Conservation (phyloP, 352 stramenopile genomes). For the Phytophthora tentaculata region DNA sequence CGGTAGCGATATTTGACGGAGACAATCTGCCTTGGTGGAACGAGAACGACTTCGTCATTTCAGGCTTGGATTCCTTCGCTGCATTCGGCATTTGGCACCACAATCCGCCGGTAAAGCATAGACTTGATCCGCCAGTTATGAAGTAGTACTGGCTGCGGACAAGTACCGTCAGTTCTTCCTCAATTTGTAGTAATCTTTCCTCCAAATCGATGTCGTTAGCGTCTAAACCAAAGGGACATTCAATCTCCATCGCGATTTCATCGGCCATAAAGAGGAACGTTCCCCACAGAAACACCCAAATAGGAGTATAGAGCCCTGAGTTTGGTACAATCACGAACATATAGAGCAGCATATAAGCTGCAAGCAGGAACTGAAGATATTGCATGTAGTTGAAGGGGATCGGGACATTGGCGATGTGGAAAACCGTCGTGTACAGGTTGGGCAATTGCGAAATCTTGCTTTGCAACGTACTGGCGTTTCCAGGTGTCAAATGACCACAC, state of each 20-base stretch:
- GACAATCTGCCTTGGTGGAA: slow-evolving; percentile 71
- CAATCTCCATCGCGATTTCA: slow-evolving; percentile 80
- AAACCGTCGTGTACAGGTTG: slow-evolving; percentile 77
- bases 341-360: slow-evolving; percentile 79
- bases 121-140: slow-evolving; percentile 55
- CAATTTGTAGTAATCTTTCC: slow-evolving; percentile 69
- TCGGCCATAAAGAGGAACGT: slow-evolving; percentile 82
- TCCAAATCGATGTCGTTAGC: slow-evolving; percentile 86
- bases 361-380: slow-evolving; percentile 72
- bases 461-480: slow-evolving; percentile 67
- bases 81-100: slow-evolving; percentile 25
- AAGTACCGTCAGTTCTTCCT: slow-evolving; percentile 78
- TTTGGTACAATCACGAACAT: slow-evolving; percentile 77
- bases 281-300: slow-evolving; percentile 83
- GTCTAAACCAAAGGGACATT: slow-evolving; percentile 77
- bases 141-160: slow-evolving; percentile 83
- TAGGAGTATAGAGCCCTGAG: slow-evolving; percentile 68
- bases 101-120: slow-evolving; percentile 27
- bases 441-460: slow-evolving; percentile 69
- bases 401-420: slow-evolving; percentile 82
- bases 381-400: slow-evolving; percentile 90
- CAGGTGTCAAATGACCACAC: slow-evolving; percentile 55
- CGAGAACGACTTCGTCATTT: slow-evolving; percentile 38
- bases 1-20: slow-evolving; percentile 40
- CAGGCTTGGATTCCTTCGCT: slow-evolving; percentile 8